Percentiles rank a stretch among this genome's conserved stretches.
Conservation (phyloP, 2,329 filamentous ascomycete species). For the Colletotrichum sublineola region DNA sequence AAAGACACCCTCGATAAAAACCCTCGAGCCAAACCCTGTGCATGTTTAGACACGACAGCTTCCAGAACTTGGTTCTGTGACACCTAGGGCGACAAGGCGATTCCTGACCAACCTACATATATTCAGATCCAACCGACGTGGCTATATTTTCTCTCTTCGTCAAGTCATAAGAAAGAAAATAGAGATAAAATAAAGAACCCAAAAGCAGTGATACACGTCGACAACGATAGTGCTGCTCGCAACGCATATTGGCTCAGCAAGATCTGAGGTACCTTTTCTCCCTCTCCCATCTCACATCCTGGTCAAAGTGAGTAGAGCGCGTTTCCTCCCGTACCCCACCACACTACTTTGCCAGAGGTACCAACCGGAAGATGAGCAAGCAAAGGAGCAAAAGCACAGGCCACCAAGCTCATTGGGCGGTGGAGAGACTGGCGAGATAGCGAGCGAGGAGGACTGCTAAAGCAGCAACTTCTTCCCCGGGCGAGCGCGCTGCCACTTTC, state of each 20-base stretch:
- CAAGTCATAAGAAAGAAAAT: conserved; percentile 13
- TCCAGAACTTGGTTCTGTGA: neutral
- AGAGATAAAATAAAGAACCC: neutral
- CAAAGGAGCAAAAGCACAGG: conserved; percentile 24
- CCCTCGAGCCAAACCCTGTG: no score
- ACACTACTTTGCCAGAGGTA: conserved; percentile 34
- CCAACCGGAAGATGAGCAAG: conserved; percentile 15
- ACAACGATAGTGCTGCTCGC: conserved; percentile 2
- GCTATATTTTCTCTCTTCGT: conserved; percentile 1
- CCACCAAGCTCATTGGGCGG: conserved; percentile 1
- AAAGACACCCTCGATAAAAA: neutral
- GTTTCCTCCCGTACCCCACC: conserved; percentile 40
- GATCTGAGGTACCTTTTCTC: conserved; percentile 22
- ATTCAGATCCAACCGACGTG: neutral
- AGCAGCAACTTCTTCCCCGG: conserved; percentile 34
- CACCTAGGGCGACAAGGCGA: neutral
- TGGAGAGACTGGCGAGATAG: conserved; percentile 22
- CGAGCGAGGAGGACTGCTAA: conserved; percentile 19
- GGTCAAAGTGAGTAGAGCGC: conserved; percentile 18
- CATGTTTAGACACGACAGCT: neutral
- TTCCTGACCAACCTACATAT: neutral
- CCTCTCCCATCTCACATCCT: conserved; percentile 8
- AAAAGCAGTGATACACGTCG: conserved; percentile 3
- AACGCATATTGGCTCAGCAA: conserved; percentile 14
- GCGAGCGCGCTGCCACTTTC: conserved; percentile 33